Percentiles rank a stretch among this genome's conserved stretches.
Evolutionary conservation across 2,329 filamentous ascomycete species (phyloP).

Genomic region (Mariannaea elegans): DNA sequence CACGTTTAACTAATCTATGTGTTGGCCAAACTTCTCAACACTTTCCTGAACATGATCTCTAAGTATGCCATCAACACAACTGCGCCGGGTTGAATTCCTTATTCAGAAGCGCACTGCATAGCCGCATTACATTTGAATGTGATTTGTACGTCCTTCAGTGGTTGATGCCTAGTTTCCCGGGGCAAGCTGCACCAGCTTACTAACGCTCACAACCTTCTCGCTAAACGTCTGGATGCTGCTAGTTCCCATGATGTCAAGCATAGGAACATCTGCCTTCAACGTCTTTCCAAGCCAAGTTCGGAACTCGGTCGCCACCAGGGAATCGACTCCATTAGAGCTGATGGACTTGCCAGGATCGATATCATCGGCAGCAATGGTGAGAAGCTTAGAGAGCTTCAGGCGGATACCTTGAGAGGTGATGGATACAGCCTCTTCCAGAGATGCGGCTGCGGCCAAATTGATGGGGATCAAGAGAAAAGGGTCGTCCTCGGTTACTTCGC

Average conservation of each 20-base stretch:
- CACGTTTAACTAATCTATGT: no score
- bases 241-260: constrained; percentile 6
- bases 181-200: background rate
- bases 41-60: no score
- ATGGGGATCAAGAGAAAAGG: background rate
- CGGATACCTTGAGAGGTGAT: background rate
- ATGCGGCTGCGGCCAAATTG: background rate
- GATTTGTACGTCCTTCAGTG: no score
- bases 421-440: background rate
- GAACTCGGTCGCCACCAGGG: constrained; percentile 12
- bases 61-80: no score
- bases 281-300: constrained; percentile 12
- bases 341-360: constrained; percentile 4
- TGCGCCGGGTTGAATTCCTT: no score
- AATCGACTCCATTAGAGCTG: constrained; percentile 2
- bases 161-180: background rate
- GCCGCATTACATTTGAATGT: no score
- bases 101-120: no score
- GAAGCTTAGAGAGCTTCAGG: constrained; percentile 1
- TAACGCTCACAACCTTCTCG: background rate
- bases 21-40: no score
- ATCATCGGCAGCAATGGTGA: constrained; percentile 3
- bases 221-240: constrained; percentile 4
- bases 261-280: constrained; percentile 11
- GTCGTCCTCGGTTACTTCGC: no score